Base-by-base conservation (phyloP, 2,329 filamentous ascomycete genomes). In the Penicillium sp. region DNA sequence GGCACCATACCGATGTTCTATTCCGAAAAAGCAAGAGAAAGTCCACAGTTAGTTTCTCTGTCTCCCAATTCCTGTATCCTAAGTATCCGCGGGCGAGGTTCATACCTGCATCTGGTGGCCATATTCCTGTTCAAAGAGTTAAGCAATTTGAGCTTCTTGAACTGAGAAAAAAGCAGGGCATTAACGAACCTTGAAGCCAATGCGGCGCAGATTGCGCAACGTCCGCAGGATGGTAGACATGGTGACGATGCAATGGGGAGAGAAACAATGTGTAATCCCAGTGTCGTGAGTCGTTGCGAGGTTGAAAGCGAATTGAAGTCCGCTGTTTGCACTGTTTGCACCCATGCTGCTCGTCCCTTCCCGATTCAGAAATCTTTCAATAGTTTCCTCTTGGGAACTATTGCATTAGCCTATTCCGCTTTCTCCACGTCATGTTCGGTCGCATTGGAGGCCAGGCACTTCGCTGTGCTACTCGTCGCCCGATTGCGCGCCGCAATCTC, bases 151-250 rank as follows among this genome's bases (percentile, higher is more conserved):
- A 19, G 31, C 55, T 52, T 11, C 9, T 35, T 49, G 68, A 39
- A 19, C 26, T 6, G 37, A 10, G 22, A 8, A 14, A 29, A 45
- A n/a, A 44, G 9, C 22, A 26, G 11, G 35, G 16, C 16, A 22
- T 16, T 1, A 10, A 29, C 52, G 16, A 78, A 92, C 92, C 88
- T 93, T 96, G 72, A 97, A 72, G 54, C 95, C 95, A 74, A 96
- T 86, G 79, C 86, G 88, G 82, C 91, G 88, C 74, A 97, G 76
- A 77, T 97, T 96, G 77, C 87, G 84, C 72, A 97, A 78, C 26
- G 93, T 97, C 79, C 95, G 89, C 65, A 87, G 78, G 70, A 96
- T 81, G 59, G 91, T 96, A 82, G 95, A 98, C 95, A 99, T 99
- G 76, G 76, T 82, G 79, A 73, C 59, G 54, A 58, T 66, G 61